These are phyloP conservation scores for Marasmius fiardii DNA, from an alignment of 1,284 basidiomycete genomes.

Conservation along the genomic window DNA sequence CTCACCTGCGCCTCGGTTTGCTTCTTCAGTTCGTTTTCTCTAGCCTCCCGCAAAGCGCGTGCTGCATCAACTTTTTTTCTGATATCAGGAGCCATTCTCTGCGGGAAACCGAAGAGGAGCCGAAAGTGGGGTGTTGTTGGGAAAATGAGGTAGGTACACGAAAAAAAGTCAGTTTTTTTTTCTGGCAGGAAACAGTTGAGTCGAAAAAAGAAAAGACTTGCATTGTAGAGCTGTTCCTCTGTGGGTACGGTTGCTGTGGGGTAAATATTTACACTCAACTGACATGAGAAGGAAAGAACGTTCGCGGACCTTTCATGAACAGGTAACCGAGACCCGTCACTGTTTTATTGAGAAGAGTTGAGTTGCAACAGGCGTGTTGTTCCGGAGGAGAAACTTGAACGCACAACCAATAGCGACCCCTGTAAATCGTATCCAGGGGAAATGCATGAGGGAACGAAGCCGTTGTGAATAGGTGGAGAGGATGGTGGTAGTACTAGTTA, in stretches of 20 bases:
- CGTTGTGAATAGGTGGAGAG: not conserved
- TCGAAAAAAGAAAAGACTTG: conserved; percentile 25
- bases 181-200: not conserved
- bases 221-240: conserved; percentile 54
- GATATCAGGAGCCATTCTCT: conserved; percentile 70
- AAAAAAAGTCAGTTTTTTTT: no score
- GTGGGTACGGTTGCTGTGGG: conserved; percentile 57
- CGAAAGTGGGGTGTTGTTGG: no score
- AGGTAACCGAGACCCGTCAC: conserved; percentile 61
- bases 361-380: conserved; percentile 4
- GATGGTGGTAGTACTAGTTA: not conserved
- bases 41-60: conserved; percentile 50
- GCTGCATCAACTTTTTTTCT: conserved; percentile 63
- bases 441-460: conserved; percentile 25
- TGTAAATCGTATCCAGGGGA: conserved; percentile 53
- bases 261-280: not conserved
- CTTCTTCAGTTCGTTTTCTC: conserved; percentile 51
- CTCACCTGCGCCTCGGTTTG: conserved; percentile 56
- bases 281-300: not conserved
- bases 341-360: conserved; percentile 20
- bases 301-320: conserved; percentile 59
- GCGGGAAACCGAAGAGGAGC: conserved; percentile 2
- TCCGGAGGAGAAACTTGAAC: conserved; percentile 22
- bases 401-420: conserved; percentile 42
- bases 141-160: no score